Evolutionary conservation across 768 basidiomycete genomes (phyloP).

Genomic region (button mushroom (Agaricus bisporus)): DNA sequence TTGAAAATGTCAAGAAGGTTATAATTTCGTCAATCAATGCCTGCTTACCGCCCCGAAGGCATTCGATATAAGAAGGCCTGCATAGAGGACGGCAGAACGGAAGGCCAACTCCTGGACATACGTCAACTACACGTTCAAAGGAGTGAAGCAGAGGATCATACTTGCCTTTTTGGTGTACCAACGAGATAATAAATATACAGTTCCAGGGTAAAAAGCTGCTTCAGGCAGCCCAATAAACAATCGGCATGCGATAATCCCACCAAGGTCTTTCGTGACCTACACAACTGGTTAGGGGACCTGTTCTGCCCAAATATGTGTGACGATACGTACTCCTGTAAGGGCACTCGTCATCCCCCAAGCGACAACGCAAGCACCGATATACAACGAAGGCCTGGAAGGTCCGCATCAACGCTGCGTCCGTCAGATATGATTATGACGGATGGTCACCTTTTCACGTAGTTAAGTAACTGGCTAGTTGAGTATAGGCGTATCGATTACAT

Average conservation of each 20-base stretch:
- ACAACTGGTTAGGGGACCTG: not conserved
- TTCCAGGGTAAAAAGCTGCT: slow-evolving; percentile 58
- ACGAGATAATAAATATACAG: slow-evolving; percentile 34
- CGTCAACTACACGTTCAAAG: not conserved
- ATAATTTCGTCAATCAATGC: not conserved
- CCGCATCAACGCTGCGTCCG: not conserved
- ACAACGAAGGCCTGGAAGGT: not conserved
- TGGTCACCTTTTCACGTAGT: slow-evolving; percentile 39
- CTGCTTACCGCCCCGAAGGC: slow-evolving; percentile 53
- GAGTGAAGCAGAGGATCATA: not conserved
- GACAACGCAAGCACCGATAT: slow-evolving; percentile 6
- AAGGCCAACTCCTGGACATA: slow-evolving; percentile 47
- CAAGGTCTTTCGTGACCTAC: slow-evolving; percentile 44
- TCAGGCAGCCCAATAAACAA: slow-evolving; percentile 58
- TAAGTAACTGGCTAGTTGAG: slow-evolving; percentile 33
- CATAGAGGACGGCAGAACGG: slow-evolving; percentile 50
- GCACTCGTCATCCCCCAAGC: slow-evolving; percentile 4
- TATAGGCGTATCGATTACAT: not conserved
- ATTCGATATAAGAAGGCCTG: slow-evolving; percentile 52
- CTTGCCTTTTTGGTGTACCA: slow-evolving; percentile 50
- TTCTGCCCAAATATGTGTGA: not conserved
- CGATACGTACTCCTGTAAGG: slow-evolving; percentile 39
- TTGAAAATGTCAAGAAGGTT: slow-evolving; percentile 15
- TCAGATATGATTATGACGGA: not conserved
- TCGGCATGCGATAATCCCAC: slow-evolving; percentile 46